Evolutionary conservation across 2,329 filamentous ascomycete species (phyloP).

Genomic region (Aspergillus sp.): DNA sequence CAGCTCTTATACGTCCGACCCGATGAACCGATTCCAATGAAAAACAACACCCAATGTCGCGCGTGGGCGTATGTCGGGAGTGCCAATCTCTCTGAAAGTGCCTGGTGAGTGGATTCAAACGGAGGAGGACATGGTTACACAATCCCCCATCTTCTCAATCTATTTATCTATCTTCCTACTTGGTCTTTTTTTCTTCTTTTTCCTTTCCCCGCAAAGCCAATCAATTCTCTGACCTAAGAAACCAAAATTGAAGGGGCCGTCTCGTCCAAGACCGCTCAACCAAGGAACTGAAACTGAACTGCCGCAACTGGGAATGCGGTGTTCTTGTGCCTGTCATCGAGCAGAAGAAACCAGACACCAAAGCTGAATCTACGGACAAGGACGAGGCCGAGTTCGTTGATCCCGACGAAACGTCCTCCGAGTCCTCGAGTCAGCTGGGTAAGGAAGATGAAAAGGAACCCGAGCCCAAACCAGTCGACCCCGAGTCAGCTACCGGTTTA

Average conservation of each 20-base stretch:
- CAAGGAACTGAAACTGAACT: slow-evolving; percentile 71
- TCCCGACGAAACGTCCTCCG: neutral
- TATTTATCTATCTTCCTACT: neutral
- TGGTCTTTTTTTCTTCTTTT: neutral
- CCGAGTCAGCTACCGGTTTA: slow-evolving; percentile 15
- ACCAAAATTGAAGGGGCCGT: slow-evolving; percentile 64
- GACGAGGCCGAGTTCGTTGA: neutral
- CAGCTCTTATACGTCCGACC: slow-evolving; percentile 38
- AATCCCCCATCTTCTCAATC: no score
- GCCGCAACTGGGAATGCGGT: slow-evolving; percentile 95
- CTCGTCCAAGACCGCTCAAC: slow-evolving; percentile 68
- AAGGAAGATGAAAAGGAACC: neutral
- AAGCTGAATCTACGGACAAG: neutral
- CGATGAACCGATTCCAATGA: slow-evolving; percentile 22
- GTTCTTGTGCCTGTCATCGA: slow-evolving; percentile 66
- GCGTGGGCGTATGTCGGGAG: slow-evolving; percentile 87
- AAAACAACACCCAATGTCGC: slow-evolving; percentile 30
- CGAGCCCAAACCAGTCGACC: neutral
- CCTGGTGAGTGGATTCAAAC: slow-evolving; percentile 63
- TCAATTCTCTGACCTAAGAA: no score
- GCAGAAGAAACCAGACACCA: slow-evolving; percentile 10
- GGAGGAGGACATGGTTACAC: no score
- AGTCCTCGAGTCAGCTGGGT: slow-evolving; percentile 29
- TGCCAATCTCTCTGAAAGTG: slow-evolving; percentile 88
- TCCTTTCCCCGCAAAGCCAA: no score